Conservation (phyloP, 371 early-diverging fungal genomes). For the Funneliformis caledonium region DNA sequence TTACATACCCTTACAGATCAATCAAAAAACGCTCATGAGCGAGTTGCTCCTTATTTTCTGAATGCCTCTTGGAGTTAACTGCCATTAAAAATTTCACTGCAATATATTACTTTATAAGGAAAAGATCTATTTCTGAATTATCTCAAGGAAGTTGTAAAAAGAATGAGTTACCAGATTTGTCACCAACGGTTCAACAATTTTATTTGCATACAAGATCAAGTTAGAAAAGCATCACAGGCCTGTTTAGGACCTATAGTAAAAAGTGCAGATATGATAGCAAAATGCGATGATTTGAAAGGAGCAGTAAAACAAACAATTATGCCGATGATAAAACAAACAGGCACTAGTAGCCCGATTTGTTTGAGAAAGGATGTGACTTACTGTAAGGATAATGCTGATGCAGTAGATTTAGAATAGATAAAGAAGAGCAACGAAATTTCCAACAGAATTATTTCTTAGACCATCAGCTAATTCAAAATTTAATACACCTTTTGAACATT, state of each 20-base stretch:
- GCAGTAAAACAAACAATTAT: slow-evolving; percentile 70
- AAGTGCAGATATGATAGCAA: slow-evolving; percentile 62
- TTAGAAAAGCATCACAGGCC: slow-evolving; percentile 82
- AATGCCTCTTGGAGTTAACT: too few relatives aligned
- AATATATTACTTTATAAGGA: slow-evolving; percentile 80
- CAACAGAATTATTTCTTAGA: slow-evolving; percentile 16
- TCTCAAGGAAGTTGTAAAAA: slow-evolving; percentile 46
- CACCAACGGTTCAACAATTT: slow-evolving; percentile 65
- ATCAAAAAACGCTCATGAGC: too few relatives aligned
- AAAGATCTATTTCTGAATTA: slow-evolving; percentile 78
- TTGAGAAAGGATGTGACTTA: slow-evolving; percentile 35
- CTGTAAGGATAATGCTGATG: slow-evolving; percentile 50
- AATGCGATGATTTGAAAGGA: slow-evolving; percentile 69
- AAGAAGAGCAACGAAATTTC: slow-evolving; percentile 22
- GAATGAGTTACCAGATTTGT: slow-evolving; percentile 59
- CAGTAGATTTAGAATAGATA: slow-evolving; percentile 11
- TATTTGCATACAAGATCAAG: slow-evolving; percentile 89
- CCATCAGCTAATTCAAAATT: not conserved
- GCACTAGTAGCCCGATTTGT: slow-evolving; percentile 42
- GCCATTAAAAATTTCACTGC: too few relatives aligned
- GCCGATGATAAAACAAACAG: slow-evolving; percentile 66
- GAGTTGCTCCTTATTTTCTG: too few relatives aligned
- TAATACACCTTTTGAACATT: not conserved
- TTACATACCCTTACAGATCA: too few relatives aligned
- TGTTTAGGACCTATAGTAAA: slow-evolving; percentile 66